phyloP scores from a whole-genome alignment of 306 rosid genomes.

The Quercus aquifolioides region DNA sequence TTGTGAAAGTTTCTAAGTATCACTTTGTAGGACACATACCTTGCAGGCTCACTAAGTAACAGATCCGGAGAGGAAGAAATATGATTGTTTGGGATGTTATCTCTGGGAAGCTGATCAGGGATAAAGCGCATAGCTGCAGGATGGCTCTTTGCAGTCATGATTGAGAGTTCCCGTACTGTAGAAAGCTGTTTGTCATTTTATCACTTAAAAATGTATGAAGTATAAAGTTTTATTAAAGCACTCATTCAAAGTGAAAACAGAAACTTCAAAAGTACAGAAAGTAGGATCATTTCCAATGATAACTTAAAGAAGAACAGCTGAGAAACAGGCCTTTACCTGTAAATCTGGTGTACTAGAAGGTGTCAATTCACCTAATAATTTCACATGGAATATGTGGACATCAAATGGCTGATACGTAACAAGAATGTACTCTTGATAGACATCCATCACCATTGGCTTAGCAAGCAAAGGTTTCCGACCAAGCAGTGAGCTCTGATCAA shows the following conservation, averaged over 20 bases:
- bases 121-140: constrained; percentile 97
- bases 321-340: constrained; percentile 60
- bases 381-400: constrained; percentile 84
- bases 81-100: constrained; percentile 48
- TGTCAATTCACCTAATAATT: constrained; percentile 78
- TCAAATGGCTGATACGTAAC: constrained; percentile 93
- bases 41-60: constrained; percentile 74
- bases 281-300: constrained; percentile 8
- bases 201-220: constrained; percentile 82
- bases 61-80: constrained; percentile 50
- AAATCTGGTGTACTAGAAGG: constrained; percentile 74
- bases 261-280: constrained; percentile 17
- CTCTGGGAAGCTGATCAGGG: constrained; percentile 81
- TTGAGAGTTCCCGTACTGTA: constrained; percentile 99
- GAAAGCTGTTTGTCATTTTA: constrained; percentile 99
- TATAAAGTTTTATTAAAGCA: constrained; percentile 28
- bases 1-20: not conserved
- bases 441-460: constrained; percentile 97
- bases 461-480: constrained; percentile 83
- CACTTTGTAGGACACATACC: constrained; percentile 40
- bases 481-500: constrained; percentile 94
- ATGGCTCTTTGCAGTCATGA: constrained; percentile 98
- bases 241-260: constrained; percentile 2
- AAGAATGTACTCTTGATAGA: constrained; percentile 80
- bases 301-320: constrained; percentile 15